Percentiles rank a stretch among this genome's conserved stretches.
These are phyloP conservation scores for Skeletonema grethae DNA, from an alignment of 108 stramenopile species.

Conservation along the genomic window DNA sequence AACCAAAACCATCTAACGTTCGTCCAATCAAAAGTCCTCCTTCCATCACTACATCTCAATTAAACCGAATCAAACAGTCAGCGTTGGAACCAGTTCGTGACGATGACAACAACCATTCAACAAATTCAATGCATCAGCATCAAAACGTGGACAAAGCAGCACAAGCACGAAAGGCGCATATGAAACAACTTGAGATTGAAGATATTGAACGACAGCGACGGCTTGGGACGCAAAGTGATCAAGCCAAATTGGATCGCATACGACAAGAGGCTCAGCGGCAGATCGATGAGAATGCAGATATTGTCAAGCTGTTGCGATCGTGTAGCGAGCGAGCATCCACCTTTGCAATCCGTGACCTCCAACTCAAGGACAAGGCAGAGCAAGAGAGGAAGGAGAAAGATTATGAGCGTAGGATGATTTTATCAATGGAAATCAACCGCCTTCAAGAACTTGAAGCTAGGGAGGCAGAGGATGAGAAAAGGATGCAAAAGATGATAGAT, in stretches of 20 bases:
- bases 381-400: constrained; percentile 57
- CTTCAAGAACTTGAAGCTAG: constrained; percentile 64
- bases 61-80: constrained; percentile 43
- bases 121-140: background rate
- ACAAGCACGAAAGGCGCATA: constrained; percentile 61
- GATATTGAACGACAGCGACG: constrained; percentile 56
- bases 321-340: constrained; percentile 71
- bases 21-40: background rate
- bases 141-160: constrained; percentile 13
- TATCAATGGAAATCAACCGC: constrained; percentile 76
- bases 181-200: constrained; percentile 66
- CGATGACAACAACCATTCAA: background rate
- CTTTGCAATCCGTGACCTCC: constrained; percentile 82
- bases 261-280: constrained; percentile 70
- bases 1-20: background rate
- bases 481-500: constrained; percentile 62
- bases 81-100: constrained; percentile 10
- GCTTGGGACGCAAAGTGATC: constrained; percentile 44
- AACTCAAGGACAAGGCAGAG: constrained; percentile 68
- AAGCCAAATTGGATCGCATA: constrained; percentile 58
- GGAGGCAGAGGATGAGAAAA: constrained; percentile 61
- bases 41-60: constrained; percentile 28
- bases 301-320: constrained; percentile 72
- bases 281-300: constrained; percentile 63
- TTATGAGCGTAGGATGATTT: constrained; percentile 72